These are phyloP conservation scores for Wickerhamiella spandovensis DNA, from an alignment of 805 yeast genomes.

Conservation along the genomic window DNA sequence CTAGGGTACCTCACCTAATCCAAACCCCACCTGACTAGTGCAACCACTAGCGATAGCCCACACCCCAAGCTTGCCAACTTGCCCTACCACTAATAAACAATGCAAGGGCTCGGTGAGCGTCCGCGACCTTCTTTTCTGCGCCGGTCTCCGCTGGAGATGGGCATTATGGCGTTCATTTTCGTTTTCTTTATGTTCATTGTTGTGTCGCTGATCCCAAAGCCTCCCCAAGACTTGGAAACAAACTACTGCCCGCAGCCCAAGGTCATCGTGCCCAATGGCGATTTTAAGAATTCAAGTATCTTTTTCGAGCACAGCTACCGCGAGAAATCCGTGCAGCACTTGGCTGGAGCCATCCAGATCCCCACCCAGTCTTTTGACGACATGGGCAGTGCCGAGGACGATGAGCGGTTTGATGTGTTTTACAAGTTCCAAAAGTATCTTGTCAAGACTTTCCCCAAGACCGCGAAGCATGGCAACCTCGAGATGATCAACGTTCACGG, in stretches of 20 bases:
- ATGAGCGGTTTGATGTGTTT: conserved; percentile 36
- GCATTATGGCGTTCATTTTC: conserved; percentile 13
- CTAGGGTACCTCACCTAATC: background rate
- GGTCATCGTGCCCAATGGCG: conserved; percentile 2
- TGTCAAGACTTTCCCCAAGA: conserved; percentile 36
- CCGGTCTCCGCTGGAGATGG: conserved; percentile 15
- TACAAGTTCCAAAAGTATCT: conserved; percentile 37
- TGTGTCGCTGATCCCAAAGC: conserved; percentile 12
- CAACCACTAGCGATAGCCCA: background rate
- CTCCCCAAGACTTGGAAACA: conserved; percentile 12
- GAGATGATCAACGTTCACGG: conserved; percentile 50
- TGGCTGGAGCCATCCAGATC: conserved; percentile 45
- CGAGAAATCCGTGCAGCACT: conserved; percentile 8
- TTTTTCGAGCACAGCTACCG: conserved; percentile 11
- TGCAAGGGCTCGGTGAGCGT: conserved; percentile 1
- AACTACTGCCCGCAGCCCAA: conserved; percentile 16
- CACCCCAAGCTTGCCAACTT: background rate
- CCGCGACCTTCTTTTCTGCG: conserved; percentile 3
- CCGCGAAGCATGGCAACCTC: conserved; percentile 33
- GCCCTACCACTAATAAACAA: background rate
- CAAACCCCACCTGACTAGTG: background rate
- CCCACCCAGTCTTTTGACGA: conserved; percentile 56
- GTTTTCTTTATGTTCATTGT: conserved; percentile 10
- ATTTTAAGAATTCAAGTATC: conserved; percentile 1
- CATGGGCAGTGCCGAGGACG: conserved; percentile 34